phyloP scores from a whole-genome alignment of 352 stramenopile genomes.

The Phytophthora litchii region DNA sequence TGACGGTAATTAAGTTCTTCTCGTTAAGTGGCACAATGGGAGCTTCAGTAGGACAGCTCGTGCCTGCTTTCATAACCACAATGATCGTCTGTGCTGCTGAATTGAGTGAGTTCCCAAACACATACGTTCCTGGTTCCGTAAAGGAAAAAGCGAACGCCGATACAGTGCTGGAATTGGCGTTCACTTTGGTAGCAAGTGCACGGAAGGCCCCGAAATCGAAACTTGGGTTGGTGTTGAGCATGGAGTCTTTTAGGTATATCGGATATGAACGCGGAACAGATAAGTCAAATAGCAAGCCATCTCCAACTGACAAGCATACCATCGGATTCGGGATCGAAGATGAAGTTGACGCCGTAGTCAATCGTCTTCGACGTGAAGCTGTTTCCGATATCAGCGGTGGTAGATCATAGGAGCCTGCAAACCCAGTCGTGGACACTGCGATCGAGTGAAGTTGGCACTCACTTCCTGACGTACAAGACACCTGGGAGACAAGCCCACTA shows the following conservation, averaged over 20 bases:
- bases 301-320: constrained; percentile 79
- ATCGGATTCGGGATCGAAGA: constrained; percentile 84
- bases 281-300: constrained; percentile 91
- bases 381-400: constrained; percentile 23
- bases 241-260: constrained; percentile 94
- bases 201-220: constrained; percentile 93
- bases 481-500: constrained; percentile 51
- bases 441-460: constrained; percentile 68
- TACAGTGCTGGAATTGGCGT: constrained; percentile 62
- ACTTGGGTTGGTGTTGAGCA: constrained; percentile 93
- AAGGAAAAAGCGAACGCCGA: constrained; percentile 91
- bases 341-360: constrained; percentile 24
- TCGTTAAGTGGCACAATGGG: constrained; percentile 85
- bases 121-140: constrained; percentile 81
- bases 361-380: constrained; percentile 22
- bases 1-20: constrained; percentile 87
- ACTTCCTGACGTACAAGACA: constrained; percentile 42
- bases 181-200: constrained; percentile 63
- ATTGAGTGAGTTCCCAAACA: constrained; percentile 89
- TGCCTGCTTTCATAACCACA: constrained; percentile 79
- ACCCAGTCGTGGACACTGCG: constrained; percentile 50
- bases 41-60: constrained; percentile 76
- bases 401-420: constrained; percentile 70
- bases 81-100: constrained; percentile 73
- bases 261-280: constrained; percentile 80